Conservation (phyloP, 495 filamentous ascomycete species). For the Tuber aestivum region DNA sequence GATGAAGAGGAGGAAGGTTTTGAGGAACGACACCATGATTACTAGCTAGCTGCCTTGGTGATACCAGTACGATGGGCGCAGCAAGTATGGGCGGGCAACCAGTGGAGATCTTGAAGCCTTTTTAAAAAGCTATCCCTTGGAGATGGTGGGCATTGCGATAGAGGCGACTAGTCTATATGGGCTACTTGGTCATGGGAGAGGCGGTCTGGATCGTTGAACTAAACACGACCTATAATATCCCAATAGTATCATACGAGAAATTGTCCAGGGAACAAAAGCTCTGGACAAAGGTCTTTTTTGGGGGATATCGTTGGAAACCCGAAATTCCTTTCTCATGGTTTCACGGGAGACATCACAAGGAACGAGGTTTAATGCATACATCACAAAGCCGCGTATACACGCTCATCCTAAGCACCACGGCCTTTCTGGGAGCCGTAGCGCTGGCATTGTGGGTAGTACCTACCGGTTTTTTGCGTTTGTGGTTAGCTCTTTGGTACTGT, state of each 20-base stretch:
- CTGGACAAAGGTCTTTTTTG: not conserved
- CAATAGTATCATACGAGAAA: not conserved
- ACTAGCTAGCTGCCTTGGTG: constrained; percentile 7
- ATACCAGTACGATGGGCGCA: not conserved
- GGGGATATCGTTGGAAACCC: not conserved
- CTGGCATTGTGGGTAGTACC: not conserved
- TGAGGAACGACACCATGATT: constrained; percentile 27
- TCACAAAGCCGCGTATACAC: not conserved
- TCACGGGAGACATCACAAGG: not conserved
- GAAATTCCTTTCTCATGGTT: not conserved
- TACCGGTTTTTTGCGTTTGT: not conserved
- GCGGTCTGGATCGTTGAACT: not conserved
- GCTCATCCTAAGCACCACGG: not conserved
- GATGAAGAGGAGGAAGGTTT: constrained; percentile 21
- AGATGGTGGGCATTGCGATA: not conserved
- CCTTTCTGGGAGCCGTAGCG: not conserved
- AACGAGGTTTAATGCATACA: not conserved
- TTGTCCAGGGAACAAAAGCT: not conserved
- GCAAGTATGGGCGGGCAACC: not conserved
- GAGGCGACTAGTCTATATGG: not conserved
- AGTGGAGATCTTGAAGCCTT: not conserved
- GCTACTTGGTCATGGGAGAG: not conserved
- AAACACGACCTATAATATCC: not conserved
- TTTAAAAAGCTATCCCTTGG: not conserved
- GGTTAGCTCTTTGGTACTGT: constrained; percentile 16